Evolutionary conservation across 208 protist genomes (phyloP).

Genomic region (Tritrichomonas foetus): DNA sequence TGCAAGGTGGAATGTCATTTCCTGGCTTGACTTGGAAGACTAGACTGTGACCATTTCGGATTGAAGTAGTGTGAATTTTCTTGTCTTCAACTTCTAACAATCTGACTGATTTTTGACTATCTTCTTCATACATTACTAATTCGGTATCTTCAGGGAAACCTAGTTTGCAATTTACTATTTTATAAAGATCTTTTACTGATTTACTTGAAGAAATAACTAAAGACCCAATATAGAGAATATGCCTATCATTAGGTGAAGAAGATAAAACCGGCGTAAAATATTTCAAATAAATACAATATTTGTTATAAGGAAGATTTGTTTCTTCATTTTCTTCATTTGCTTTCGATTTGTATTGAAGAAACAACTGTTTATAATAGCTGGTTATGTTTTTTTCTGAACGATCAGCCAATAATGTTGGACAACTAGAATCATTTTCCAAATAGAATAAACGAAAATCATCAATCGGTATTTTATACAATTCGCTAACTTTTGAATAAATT

Average conservation of each 20-base stretch:
- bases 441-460: background rate
- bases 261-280: background rate
- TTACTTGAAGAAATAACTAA: background rate
- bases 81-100: background rate
- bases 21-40: background rate
- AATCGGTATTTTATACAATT: background rate
- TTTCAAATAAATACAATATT: background rate
- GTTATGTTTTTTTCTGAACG: background rate
- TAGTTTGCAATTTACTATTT: background rate
- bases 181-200: background rate
- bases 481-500: background rate
- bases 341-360: background rate
- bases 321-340: background rate
- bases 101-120: background rate
- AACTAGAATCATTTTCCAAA: background rate
- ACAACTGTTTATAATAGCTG: background rate
- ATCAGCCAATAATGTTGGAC: background rate
- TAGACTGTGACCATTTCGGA: background rate
- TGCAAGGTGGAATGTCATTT: background rate
- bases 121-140: background rate
- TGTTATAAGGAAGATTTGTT: background rate
- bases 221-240: background rate
- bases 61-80: background rate
- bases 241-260: background rate
- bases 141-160: background rate